Base-by-base conservation (phyloP, 192 early-diverging fungal genomes). In the Rhizoclosmatium globosum region DNA sequence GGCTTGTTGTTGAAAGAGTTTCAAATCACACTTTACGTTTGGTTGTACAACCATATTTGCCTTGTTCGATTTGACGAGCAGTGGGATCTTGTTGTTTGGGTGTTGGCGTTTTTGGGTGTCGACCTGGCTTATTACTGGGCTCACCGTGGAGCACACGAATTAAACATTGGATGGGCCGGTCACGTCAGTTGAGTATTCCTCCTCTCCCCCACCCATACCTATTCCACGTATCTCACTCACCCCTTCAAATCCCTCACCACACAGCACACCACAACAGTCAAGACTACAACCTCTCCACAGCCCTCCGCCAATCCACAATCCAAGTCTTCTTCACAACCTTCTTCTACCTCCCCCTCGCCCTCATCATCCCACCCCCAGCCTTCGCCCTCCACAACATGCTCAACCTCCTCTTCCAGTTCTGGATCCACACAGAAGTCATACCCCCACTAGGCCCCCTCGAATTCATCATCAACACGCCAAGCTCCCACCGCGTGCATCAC, bases 391-490 rank as follows among this genome's bases (percentile, higher is more conserved):
- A 90, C 82, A 79, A 81, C 1, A 87, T 87, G 65, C 81, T 90
- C 50, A 90, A 88, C 68, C 45, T 87, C 41, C 78, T 90, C 31
- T 89, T 80, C 76, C 87, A 81, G 46, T 81, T 86, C 2, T 80
- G 86, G 86, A 87, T 85, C 67, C 81, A 85, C 31, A 84, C 80
- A 64, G 89, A 91, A 72, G 79, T 86, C 45, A 76, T 91, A 4
- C 83, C 84, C 44, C 75, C 83, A 13, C 74, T 91, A 13, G 89
- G 89, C 67, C 84, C 78, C 71, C 77, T 91, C 57, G 89, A 91
- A 58, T 90, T 89, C 50, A 82, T 91, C 42, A 87, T 91, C 68
- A 91, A 91, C 58, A 90, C 89, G n/a, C 89, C 89, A 3, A 86
- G 85, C 61, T 82, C 85, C 39, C 89, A 91, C 83, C 85, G 89